A percentile compares a stretch with the other conserved stretches of the same genome.
These are phyloP conservation scores for Ogataea pini DNA, from an alignment of 805 yeast genomes.

Conservation along the genomic window DNA sequence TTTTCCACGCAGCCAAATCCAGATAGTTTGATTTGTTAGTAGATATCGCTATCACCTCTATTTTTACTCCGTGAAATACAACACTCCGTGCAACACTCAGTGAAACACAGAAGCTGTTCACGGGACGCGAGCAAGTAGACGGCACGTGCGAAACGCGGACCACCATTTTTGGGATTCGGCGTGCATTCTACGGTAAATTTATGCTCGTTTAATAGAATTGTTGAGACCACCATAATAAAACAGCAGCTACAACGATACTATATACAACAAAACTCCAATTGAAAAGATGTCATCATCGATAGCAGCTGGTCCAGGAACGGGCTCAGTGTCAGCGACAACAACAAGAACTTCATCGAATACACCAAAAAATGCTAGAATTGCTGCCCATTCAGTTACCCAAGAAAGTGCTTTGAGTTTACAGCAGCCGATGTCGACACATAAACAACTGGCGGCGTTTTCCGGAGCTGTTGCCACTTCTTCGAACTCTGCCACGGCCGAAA, in stretches of 20 bases:
- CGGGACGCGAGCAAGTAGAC: not conserved
- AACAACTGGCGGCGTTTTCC: slow-evolving; percentile 38
- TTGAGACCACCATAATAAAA: too few relatives aligned
- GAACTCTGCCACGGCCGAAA: slow-evolving; percentile 14
- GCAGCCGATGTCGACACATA: slow-evolving; percentile 33
- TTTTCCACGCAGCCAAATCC: slow-evolving; percentile 11
- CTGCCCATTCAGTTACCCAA: slow-evolving; percentile 9
- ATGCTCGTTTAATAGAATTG: not conserved
- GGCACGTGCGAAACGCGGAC: not conserved
- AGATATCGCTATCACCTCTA: not conserved
- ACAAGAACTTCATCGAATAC: slow-evolving; percentile 16
- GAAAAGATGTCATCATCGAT: not conserved
- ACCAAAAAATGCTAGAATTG: not conserved
- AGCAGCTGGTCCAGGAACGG: not conserved
- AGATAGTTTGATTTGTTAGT: slow-evolving; percentile 7
- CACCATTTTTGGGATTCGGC: not conserved
- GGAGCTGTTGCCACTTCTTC: not conserved
- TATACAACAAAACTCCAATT: not conserved
- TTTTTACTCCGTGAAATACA: too few relatives aligned
- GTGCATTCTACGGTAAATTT: not conserved
- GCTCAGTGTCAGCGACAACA: too few relatives aligned
- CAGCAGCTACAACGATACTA: not conserved
- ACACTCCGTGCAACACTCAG: too few relatives aligned
- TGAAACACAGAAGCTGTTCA: not conserved
- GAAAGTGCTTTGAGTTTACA: slow-evolving; percentile 19